Percentiles rank a stretch among this genome's conserved stretches.
phyloP scores from a whole-genome alignment of 169 alveolate species.

The Babesia bovis region DNA sequence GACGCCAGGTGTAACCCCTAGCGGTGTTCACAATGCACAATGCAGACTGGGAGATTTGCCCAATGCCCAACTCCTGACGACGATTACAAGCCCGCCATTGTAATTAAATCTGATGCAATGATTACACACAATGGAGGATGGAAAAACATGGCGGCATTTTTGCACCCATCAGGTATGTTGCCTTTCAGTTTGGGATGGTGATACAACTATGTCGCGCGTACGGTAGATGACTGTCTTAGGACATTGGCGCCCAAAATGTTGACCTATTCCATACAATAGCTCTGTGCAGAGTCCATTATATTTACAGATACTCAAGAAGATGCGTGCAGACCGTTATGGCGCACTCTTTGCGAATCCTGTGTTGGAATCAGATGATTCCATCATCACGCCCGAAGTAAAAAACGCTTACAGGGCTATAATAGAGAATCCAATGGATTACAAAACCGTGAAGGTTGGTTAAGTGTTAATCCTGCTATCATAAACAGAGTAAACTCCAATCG shows the following conservation, averaged over 20 bases:
- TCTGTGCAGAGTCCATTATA: too few species aligned
- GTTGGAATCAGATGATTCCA: conserved; percentile 65
- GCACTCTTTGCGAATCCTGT: conserved; percentile 58
- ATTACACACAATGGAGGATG: conserved; percentile 11
- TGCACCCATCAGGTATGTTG: conserved; percentile 33
- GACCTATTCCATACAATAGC: too few species aligned
- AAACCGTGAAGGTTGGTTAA: conserved; percentile 52
- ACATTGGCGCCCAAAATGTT: too few species aligned
- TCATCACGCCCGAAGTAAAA: conserved; percentile 59
- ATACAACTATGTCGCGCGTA: too few species aligned
- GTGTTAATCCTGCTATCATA: not conserved
- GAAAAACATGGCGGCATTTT: conserved; percentile 23
- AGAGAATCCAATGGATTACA: conserved; percentile 62
- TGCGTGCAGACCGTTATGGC: conserved; percentile 67
- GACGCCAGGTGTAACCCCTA: conserved; percentile 2
- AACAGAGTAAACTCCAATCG: conserved; percentile 33
- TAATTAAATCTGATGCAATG: not conserved
- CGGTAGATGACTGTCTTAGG: too few species aligned
- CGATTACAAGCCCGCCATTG: not conserved
- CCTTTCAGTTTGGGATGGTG: too few species aligned
- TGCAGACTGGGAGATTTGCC: conserved; percentile 15
- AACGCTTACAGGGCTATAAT: conserved; percentile 50
- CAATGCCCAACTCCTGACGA: conserved; percentile 9
- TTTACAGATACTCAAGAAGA: conserved; percentile 52
- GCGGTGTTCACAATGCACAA: conserved; percentile 8